Conservation (phyloP, 345 rosid genomes). For the Tarenaya hassleriana region DNA sequence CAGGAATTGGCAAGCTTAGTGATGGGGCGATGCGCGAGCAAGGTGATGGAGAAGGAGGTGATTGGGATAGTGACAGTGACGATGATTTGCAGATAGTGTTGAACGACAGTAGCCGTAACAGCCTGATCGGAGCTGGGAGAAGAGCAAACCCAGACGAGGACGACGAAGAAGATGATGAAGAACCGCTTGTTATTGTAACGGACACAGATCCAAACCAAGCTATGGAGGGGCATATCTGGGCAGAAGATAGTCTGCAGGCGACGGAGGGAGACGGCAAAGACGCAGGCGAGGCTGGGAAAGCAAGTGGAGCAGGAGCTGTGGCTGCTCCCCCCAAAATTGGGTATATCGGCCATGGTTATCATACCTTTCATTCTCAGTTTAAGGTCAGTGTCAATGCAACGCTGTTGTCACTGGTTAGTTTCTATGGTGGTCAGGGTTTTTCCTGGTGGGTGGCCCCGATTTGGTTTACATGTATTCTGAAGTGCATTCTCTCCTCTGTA, state of each 20-base stretch:
- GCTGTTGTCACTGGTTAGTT: conserved; percentile 31
- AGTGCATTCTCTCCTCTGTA: conserved; percentile 25
- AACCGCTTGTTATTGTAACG: conserved; percentile 66
- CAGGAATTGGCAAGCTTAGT: conserved; percentile 12
- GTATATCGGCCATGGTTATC: conserved; percentile 80
- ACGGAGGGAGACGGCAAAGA: conserved; percentile 54
- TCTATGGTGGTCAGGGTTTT: conserved; percentile 21
- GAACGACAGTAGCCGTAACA: conserved; percentile 61
- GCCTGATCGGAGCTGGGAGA: conserved; percentile 46
- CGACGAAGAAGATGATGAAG: conserved; percentile 67
- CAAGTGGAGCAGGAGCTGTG: conserved; percentile 36
- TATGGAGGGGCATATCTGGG: conserved; percentile 66
- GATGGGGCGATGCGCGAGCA: conserved; percentile 18
- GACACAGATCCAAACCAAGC: conserved; percentile 52
- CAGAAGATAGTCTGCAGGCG: conserved; percentile 46
- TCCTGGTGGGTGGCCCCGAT: conserved; percentile 17
- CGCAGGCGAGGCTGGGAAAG: conserved; percentile 42
- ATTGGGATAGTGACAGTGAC: conserved; percentile 95
- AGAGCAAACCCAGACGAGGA: conserved; percentile 54
- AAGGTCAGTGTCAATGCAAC: conserved; percentile 82
- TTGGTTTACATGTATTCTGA: conserved; percentile 6
- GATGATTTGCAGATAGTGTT: conserved; percentile 91
- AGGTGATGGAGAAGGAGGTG: conserved; percentile 42
- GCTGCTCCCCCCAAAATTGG: conserved; percentile 56
- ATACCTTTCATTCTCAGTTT: conserved; percentile 96